Conservation (phyloP, 306 rosid species). For the Oxytropis ochrocephala region DNA sequence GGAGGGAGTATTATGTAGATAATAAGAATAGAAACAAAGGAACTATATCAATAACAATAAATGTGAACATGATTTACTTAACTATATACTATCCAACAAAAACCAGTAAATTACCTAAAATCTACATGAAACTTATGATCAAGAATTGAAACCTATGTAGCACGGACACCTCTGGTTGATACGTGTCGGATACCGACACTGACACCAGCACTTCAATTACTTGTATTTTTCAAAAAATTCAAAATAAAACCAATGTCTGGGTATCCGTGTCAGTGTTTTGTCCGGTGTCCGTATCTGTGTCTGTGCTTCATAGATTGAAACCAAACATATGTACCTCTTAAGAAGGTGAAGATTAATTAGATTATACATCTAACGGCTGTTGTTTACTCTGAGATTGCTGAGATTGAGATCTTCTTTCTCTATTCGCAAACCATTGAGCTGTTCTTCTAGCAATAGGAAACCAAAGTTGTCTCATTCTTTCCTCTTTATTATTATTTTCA, state of each 20-base stretch:
- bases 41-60: conserved; percentile 15
- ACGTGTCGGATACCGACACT: no score
- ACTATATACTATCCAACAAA: conserved; percentile 13
- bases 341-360: conserved; percentile 5
- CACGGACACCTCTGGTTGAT: no score
- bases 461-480: conserved; percentile 69
- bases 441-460: conserved; percentile 83
- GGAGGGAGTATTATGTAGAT: not conserved
- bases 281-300: no score
- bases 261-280: no score
- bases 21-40: not conserved
- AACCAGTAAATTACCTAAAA: not conserved
- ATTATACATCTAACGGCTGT: conserved; percentile 44
- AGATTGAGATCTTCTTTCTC: conserved; percentile 60
- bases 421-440: conserved; percentile 82
- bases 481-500: conserved; percentile 48
- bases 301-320: no score
- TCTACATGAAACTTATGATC: conserved; percentile 21
- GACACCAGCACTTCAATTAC: no score
- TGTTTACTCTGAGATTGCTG: conserved; percentile 34
- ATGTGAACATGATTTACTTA: conserved; percentile 22
- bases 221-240: no score
- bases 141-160: no score
- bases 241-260: no score
- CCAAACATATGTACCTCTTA: conserved; percentile 16